Evolutionary conservation across 2,329 filamentous ascomycete genomes (phyloP).

Genomic region (Aspergillus awamori): DNA sequence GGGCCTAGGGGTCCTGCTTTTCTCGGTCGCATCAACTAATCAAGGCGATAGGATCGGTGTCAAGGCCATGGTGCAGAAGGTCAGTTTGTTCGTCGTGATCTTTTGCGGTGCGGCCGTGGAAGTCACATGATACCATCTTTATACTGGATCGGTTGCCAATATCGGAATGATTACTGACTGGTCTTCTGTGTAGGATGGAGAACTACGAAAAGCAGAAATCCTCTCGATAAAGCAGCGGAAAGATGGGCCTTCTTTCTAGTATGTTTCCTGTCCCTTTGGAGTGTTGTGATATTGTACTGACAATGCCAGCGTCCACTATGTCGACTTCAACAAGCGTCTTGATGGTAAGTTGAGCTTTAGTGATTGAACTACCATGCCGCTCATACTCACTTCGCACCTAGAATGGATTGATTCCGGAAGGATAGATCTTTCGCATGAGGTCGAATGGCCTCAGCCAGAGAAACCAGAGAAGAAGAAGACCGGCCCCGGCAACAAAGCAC

Average conservation of each 20-base stretch:
- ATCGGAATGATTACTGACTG: not conserved
- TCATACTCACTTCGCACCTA: constrained; percentile 51
- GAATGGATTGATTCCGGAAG: constrained; percentile 87
- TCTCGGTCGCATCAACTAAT: constrained; percentile 41
- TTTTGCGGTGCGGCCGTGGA: constrained; percentile 18
- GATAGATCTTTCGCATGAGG: constrained; percentile 84
- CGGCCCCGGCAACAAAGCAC: constrained; percentile 53
- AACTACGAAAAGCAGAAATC: constrained; percentile 89
- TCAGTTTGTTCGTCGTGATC: constrained; percentile 41
- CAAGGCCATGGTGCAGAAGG: constrained; percentile 71
- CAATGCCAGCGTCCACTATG: constrained; percentile 74
- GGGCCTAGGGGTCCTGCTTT: constrained; percentile 25
- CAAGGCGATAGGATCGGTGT: constrained; percentile 61
- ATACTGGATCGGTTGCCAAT: not conserved
- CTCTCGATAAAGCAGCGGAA: constrained; percentile 91
- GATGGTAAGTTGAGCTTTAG: constrained; percentile 48
- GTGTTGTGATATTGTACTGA: constrained; percentile 16
- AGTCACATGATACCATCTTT: constrained; percentile 36
- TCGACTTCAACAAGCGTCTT: constrained; percentile 92
- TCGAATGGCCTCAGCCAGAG: constrained; percentile 94
- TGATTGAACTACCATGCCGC: no score
- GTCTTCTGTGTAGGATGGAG: constrained; percentile 63
- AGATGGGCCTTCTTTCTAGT: constrained; percentile 84
- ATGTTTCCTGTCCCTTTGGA: constrained; percentile 51
- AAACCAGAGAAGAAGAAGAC: constrained; percentile 87